phyloP scores from a whole-genome alignment of 2,329 filamentous ascomycete genomes.

The Xylariales sp. region DNA sequence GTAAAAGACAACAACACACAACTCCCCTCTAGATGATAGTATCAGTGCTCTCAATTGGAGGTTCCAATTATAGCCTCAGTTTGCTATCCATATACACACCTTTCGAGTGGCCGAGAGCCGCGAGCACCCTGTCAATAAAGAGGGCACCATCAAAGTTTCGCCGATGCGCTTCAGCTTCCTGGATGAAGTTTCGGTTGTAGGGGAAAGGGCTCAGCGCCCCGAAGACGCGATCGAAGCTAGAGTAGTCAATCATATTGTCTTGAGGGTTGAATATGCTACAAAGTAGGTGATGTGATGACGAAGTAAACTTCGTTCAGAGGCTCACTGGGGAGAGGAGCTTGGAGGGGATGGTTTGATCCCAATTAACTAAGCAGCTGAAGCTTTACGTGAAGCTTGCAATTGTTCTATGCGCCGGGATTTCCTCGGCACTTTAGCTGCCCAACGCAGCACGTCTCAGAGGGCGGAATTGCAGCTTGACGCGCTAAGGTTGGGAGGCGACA shows the following conservation, averaged over 20 bases:
- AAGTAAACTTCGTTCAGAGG: not conserved
- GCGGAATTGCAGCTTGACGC: conserved; percentile 4
- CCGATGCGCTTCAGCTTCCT: conserved; percentile 62
- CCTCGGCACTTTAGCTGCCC: too few species aligned
- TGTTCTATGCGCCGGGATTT: conserved; percentile 8
- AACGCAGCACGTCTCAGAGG: too few species aligned
- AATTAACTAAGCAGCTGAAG: too few species aligned
- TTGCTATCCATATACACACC: conserved; percentile 50
- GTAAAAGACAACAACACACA: too few species aligned
- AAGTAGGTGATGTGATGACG: not conserved
- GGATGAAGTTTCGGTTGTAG: conserved; percentile 57
- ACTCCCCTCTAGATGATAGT: too few species aligned
- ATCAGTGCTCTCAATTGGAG: too few species aligned
- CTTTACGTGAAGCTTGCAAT: too few species aligned
- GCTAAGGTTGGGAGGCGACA: conserved; percentile 4
- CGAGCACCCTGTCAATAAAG: conserved; percentile 76
- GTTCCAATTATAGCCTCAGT: too few species aligned
- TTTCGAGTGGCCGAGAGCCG: conserved; percentile 63
- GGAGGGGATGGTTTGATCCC: not conserved
- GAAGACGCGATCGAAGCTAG: conserved; percentile 67
- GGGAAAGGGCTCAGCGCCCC: conserved; percentile 52
- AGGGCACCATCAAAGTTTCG: conserved; percentile 65
- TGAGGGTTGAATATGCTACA: not conserved
- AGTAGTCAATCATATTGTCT: conserved; percentile 55
- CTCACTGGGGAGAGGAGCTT: too few species aligned